These are phyloP conservation scores for Paramyrothecium roridum DNA, from an alignment of 2,329 filamentous ascomycete species.

Conservation along the genomic window DNA sequence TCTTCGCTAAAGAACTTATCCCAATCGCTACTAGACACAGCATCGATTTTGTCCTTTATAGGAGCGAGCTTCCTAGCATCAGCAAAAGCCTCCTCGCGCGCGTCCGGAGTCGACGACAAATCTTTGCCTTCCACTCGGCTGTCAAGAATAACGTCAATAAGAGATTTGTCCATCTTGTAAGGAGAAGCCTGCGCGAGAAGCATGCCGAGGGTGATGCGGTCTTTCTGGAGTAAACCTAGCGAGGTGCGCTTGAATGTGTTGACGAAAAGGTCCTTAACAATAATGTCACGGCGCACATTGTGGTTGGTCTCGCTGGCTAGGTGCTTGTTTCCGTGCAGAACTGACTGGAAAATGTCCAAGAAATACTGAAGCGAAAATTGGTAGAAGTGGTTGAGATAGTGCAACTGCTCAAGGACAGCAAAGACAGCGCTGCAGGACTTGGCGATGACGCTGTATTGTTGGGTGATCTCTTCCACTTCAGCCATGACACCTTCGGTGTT, in stretches of 20 bases:
- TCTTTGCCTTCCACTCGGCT: conserved; percentile 72
- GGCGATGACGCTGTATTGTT: conserved; percentile 90
- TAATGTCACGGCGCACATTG: conserved; percentile 78
- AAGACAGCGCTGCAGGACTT: conserved; percentile 96
- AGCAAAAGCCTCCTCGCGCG: conserved; percentile 65
- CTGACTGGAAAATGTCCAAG: conserved; percentile 92
- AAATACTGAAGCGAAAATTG: conserved; percentile 99
- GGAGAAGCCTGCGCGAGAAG: conserved; percentile 94
- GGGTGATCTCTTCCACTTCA: conserved; percentile 93
- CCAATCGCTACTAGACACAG: conserved; percentile 65
- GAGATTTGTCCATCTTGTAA: conserved; percentile 86
- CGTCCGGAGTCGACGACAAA: conserved; percentile 65
- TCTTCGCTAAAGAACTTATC: conserved; percentile 81
- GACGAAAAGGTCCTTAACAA: conserved; percentile 87
- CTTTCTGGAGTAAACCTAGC: conserved; percentile 86
- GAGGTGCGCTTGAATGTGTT: conserved; percentile 93
- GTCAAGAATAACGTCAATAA: conserved; percentile 86
- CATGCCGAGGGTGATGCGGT: conserved; percentile 91
- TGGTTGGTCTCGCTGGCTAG: conserved; percentile 70
- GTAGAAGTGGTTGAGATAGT: conserved; percentile 99
- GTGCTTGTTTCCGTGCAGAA: conserved; percentile 76
- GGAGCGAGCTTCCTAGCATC: conserved; percentile 66
- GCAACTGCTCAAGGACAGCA: conserved; percentile 91
- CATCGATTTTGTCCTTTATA: conserved; percentile 70
- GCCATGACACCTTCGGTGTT: conserved; percentile 98